A percentile compares a stretch with the other conserved stretches of the same genome.
Conservation (phyloP, 108 stramenopile genomes). For the Fistulifera solaris region DNA sequence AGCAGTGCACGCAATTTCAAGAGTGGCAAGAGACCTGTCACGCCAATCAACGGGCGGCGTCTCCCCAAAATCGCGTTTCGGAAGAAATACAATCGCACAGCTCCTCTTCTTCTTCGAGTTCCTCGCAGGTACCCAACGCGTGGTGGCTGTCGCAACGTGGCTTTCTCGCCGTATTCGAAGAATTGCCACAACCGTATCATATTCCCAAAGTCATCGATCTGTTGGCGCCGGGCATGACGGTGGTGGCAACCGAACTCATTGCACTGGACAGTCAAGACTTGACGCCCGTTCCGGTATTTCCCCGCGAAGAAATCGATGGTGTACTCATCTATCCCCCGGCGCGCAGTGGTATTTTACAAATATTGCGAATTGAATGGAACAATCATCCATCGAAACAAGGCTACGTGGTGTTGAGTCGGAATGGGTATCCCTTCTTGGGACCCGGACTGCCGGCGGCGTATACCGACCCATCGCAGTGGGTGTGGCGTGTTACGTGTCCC, state of each 20-base stretch:
- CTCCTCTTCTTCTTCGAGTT: too few relatives aligned
- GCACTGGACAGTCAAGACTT: slow-evolving; percentile 32
- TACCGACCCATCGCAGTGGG: slow-evolving; percentile 29
- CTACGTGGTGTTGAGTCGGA: slow-evolving; percentile 34
- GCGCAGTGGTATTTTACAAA: slow-evolving; percentile 2
- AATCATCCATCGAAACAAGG: slow-evolving; percentile 14
- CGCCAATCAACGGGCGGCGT: too few relatives aligned
- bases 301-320: not conserved
- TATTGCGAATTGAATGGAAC: slow-evolving; percentile 6
- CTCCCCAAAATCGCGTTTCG: too few relatives aligned
- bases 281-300: slow-evolving; percentile 3
- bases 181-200: too few relatives aligned
- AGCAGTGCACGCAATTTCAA: not conserved
- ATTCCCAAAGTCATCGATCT: not conserved
- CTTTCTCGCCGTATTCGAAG: too few relatives aligned
- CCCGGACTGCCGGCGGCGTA: slow-evolving; percentile 46
- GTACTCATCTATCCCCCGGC: not conserved
- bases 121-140: too few relatives aligned
- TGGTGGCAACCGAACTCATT: slow-evolving; percentile 31
- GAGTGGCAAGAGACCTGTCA: not conserved
- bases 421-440: slow-evolving; percentile 45
- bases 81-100: too few relatives aligned
- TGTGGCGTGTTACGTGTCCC: slow-evolving; percentile 60
- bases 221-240: slow-evolving; percentile 44
- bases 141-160: too few relatives aligned